Conservation (phyloP, 2,329 filamentous ascomycete species). For the Parascedosporium putredinis region DNA sequence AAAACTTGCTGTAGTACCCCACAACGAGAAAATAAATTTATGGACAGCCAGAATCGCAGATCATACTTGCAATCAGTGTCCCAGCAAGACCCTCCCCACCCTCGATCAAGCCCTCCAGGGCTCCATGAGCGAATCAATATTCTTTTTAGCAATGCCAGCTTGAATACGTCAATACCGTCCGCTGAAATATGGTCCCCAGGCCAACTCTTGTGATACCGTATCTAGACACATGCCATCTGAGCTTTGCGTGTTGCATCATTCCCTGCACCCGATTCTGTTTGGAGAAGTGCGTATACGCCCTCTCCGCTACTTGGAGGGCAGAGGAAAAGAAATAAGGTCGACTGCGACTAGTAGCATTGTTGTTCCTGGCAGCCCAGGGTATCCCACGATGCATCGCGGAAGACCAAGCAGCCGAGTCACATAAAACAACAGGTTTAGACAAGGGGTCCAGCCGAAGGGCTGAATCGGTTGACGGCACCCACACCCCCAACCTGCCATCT, state of each 20-base stretch:
- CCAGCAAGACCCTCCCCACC: too few species aligned
- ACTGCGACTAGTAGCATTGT: not conserved
- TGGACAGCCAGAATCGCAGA: too few species aligned
- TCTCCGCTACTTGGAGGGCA: too few species aligned
- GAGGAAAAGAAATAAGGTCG: not conserved
- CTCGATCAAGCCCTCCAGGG: too few species aligned
- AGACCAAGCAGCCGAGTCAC: not conserved
- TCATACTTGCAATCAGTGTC: too few species aligned
- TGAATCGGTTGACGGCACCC: not conserved
- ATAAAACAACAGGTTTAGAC: constrained; percentile 4
- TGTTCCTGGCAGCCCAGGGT: not conserved
- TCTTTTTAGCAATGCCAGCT: too few species aligned
- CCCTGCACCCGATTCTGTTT: not conserved
- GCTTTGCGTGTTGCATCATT: not conserved
- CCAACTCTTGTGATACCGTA: not conserved
- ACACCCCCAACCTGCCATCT: not conserved
- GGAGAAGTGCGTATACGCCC: not conserved
- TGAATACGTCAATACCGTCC: too few species aligned
- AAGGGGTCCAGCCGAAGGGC: not conserved
- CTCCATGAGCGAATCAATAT: too few species aligned
- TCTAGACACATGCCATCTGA: not conserved
- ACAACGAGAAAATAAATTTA: too few species aligned
- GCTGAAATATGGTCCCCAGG: too few species aligned
- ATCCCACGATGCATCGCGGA: not conserved
- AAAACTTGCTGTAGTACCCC: too few species aligned